A percentile compares a stretch with the other conserved stretches of the same genome.
Evolutionary conservation across 2,329 filamentous ascomycete genomes (phyloP).

Genomic region (Byssothecium circinans): DNA sequence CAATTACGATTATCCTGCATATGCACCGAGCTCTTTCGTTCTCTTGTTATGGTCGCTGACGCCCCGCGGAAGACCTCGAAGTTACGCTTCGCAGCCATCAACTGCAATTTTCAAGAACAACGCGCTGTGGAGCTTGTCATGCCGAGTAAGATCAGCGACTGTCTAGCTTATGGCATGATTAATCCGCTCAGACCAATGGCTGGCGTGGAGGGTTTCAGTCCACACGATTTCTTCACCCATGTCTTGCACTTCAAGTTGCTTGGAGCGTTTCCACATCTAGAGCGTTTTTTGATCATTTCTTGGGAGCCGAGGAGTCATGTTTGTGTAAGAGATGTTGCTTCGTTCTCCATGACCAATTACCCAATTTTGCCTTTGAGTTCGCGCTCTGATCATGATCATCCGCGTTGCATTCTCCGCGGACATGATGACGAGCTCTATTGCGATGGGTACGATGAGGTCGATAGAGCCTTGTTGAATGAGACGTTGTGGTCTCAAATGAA

Average conservation of each 20-base stretch:
- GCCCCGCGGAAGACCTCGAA: background rate
- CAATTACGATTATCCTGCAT: constrained; percentile 5
- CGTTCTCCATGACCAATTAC: constrained; percentile 1
- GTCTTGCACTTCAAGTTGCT: background rate
- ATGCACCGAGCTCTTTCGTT: constrained; percentile 2
- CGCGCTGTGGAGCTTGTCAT: background rate
- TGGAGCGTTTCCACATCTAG: constrained; percentile 4
- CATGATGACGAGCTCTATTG: background rate
- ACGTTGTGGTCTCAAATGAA: background rate
- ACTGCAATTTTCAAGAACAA: background rate
- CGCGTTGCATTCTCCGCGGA: background rate
- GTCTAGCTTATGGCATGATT: background rate
- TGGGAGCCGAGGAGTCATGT: background rate
- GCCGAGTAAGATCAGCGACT: background rate
- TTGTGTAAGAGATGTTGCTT: constrained; percentile 3
- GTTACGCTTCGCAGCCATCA: constrained; percentile 2
- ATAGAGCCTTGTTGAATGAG: constrained; percentile 1
- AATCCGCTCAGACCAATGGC: background rate
- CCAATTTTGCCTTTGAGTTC: background rate
- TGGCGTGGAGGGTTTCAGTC: background rate
- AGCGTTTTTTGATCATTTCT: background rate
- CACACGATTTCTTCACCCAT: background rate
- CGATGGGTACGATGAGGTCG: background rate
- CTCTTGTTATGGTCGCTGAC: background rate
- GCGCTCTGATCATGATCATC: background rate